Evolutionary conservation across 2,329 filamentous ascomycete species (phyloP), one percentile per base, ranked within the genome.

Genomic region (Neonectria sp.): DNA sequence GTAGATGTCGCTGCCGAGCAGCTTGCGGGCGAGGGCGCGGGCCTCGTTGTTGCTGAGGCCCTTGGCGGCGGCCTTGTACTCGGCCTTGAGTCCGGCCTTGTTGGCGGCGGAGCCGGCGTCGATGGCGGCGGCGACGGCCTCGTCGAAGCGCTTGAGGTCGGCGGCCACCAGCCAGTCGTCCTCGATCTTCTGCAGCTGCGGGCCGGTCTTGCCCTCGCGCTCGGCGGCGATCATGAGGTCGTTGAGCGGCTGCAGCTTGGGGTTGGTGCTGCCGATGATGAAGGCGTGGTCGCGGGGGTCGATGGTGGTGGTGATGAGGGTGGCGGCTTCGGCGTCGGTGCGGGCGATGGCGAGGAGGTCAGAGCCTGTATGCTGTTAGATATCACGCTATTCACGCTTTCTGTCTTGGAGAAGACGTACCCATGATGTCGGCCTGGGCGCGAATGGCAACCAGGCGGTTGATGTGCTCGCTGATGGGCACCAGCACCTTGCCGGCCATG

Each of bases 371-470:
- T 25, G 11, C 3, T 46, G 56, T 40, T 6, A 48, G 37, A 24
- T 55, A 27, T 43, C 59, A 15, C 4, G 27, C 27, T 29, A 29
- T 29, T 29, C 27, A 29, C 27, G 4, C 27, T 29, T 29, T 29
- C 27, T 29, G 27, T 29, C 4, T 29, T 7, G 27, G 27, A 4
- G 27, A 3, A 29, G 57, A 69, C 79, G 73, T 83, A 90, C 93
- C 96, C 96, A 99, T 98, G 78, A 99, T 98, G 80, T 99, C 96
- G 74, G 96, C 95, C 84, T 99, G 96, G 5, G 96, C 95, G 68
- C 96, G 92, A 81, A 99, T 98, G 75, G 96, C 95, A 57, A 99
- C 95, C 61, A 99, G 88, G 62, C 96, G 92, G 86, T 98, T 98
- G 85, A 98, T 98, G 86, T 99, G 96, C 86, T 99, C 96, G 83